These are phyloP conservation scores for Ballota nigra DNA, from an alignment of 257 asterid genomes.

Conservation along the genomic window DNA sequence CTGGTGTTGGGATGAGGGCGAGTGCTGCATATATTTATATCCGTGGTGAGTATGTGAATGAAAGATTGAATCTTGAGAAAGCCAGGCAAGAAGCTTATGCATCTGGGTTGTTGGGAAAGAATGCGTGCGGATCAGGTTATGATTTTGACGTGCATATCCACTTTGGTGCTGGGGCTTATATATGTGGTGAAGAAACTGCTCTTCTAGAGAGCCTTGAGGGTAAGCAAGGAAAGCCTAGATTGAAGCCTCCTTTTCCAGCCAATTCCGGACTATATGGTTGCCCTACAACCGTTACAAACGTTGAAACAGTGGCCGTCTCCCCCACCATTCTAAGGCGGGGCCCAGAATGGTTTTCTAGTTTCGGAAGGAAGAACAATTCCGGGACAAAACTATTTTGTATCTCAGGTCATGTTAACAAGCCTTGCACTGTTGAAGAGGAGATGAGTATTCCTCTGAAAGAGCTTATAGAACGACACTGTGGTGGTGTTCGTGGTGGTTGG, in stretches of 20 bases:
- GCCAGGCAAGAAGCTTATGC: conserved; percentile 94
- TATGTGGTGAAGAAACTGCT: conserved; percentile 98
- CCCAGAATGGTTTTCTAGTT: conserved; percentile 97
- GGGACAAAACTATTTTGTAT: conserved; percentile 92
- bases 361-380: conserved; percentile 92
- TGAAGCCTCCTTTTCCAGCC: conserved; percentile 99
- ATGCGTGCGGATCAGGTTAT: conserved; percentile 96
- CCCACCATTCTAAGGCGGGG: conserved; percentile 98
- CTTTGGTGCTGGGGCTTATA: conserved; percentile 97
- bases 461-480: conserved; percentile 91
- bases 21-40: conserved; percentile 92
- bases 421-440: conserved; percentile 99
- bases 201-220: conserved; percentile 99
- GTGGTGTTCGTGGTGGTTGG: conserved; percentile 99
- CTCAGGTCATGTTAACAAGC: conserved; percentile 98
- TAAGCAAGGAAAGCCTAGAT: conserved; percentile 94
- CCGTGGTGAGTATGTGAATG: conserved; percentile 97
- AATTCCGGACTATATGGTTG: conserved; percentile 96
- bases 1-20: conserved; percentile 99
- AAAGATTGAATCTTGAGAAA: conserved; percentile 74
- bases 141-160: conserved; percentile 96
- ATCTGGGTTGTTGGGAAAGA: conserved; percentile 87
- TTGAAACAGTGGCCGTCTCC: conserved; percentile 96
- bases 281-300: conserved; percentile 96
- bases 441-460: conserved; percentile 95